Evolutionary conservation across 371 early-diverging fungal species (phyloP), one percentile per base, ranked within the genome.

Genomic region (Lichtheimia hyalospora): DNA sequence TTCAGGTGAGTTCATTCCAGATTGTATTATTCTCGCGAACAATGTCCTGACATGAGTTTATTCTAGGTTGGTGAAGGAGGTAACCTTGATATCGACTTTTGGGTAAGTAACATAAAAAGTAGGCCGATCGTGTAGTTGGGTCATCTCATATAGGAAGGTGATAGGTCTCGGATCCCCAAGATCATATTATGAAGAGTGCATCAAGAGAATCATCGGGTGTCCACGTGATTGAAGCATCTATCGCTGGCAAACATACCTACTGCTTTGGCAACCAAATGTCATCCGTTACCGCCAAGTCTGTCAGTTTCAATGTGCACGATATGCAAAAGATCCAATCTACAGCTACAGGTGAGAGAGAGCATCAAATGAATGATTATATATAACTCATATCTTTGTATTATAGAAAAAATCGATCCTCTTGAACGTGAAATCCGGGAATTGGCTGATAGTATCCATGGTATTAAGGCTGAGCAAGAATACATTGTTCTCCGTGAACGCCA

Each of bases 401-500:
- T 57, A 75, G 85, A 63, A 43, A 71, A 80, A 54, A 75, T 71
- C 44, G 85, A 88, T 66, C 88, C 89, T 52, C 70, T 92, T 52
- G 81, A 85, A 66, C 63, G 71, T 12, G 90, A 88, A 68, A 86
- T 92, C 50, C 76, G 79, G 27, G 84, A 84, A 61, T 69, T 92
- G 64, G 85, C 85, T 27, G 80, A 83, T 10, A 84, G 83, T 52
- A 77, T 92, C 41, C 71, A 77, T 62, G 82, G 79, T 43, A 76
- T 92, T 59, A 83, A 81, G 66, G 88, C 87, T 41, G 89, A 90
- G 61, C 91, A 91, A 69, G 86, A 88, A 62, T 90, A 88, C 65
- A 83, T 90, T 65, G 75, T 85, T 25, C 74, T 73, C 16, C 81
- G 92, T 58, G 92, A 92, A 70, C 75, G 75, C 34, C 75, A 73